Percentiles rank a stretch among this genome's conserved stretches.
phyloP scores from a whole-genome alignment of 352 stramenopile species.

The Hyphochytrium catenoides region DNA sequence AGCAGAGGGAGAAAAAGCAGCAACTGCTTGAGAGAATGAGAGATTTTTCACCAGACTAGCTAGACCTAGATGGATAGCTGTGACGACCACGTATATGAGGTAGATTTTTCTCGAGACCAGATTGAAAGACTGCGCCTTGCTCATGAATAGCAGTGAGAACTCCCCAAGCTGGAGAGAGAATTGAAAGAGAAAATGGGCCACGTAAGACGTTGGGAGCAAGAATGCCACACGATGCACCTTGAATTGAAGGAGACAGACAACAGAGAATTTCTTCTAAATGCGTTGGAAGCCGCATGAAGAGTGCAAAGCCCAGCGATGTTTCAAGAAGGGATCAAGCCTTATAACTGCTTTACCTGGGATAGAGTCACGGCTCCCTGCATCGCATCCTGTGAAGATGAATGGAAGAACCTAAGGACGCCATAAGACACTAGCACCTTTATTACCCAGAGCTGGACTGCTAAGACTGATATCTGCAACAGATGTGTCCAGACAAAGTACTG shows the following conservation, averaged over 20 bases:
- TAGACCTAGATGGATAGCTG: constrained; percentile 50
- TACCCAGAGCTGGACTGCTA: no score
- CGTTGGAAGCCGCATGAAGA: constrained; percentile 1
- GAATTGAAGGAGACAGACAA: no score
- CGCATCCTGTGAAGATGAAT: constrained; percentile 37
- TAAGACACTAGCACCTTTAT: constrained; percentile 51
- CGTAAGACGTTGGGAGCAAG: no score
- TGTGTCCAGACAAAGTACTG: no score
- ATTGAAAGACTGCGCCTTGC: constrained; percentile 53
- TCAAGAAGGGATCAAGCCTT: neutral
- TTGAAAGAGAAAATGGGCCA: no score
- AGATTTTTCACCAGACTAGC: no score
- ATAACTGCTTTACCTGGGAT: constrained; percentile 15
- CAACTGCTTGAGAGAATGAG: no score
- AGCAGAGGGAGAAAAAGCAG: no score
- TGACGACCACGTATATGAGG: constrained; percentile 44
- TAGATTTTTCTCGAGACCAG: constrained; percentile 53
- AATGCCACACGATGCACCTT: no score
- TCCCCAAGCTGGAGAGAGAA: constrained; percentile 53
- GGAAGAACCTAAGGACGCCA: constrained; percentile 47
- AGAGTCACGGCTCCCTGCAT: constrained; percentile 36
- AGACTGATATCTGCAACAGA: no score
- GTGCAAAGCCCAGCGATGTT: no score
- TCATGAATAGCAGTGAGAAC: constrained; percentile 64
- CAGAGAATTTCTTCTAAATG: neutral